Base-by-base conservation (phyloP, 805 yeast genomes). In the Hanseniaspora singularis region DNA sequence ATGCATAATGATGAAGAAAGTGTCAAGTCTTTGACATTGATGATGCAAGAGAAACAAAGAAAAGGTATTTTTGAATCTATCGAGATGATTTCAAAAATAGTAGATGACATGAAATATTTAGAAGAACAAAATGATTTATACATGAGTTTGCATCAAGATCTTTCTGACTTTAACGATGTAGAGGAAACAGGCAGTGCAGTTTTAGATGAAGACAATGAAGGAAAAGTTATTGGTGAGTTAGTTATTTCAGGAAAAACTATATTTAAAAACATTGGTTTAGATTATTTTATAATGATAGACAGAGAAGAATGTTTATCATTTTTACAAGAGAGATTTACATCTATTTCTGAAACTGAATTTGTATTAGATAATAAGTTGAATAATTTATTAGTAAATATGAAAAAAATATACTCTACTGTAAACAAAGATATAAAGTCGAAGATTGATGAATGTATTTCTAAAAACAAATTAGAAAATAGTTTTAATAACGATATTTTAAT, bases 261-360 rank as follows among this genome's bases (percentile, higher is more conserved):
- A 3, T 62, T 51, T 32, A 40, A 55, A 38, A 57, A 55, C 49
- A 45, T 63, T 10, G 66, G 66, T 3, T 57, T 58, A 37, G 66
- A 63, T 23, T 60, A 59, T 38, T 63, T 53, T 49, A 53, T 62
- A 14, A 61, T 61, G 40, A 61, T 57, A 37, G 46, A 50, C 2
- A 45, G 34, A 22, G 53, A 50, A 4, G 62, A 60, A 37, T 55
- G 56, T 11, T 34, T 56, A 11, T 50, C 41, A 3, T 61, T 57
- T 51, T 52, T 16, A 49, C 55, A 16, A 56, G 54, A 27, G 55
- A 59, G 49, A 40, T 58, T 18, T 33, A 26, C 11, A 45, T n/a
- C 41, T n/a, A 44, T 60, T 6, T 9, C n/a, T 2, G 49, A 45
- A 12, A 45, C 43, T 9, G 16, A 32, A 3, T 45, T 45, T 30